A percentile compares a stretch with the other conserved stretches of the same genome.
Conservation (phyloP, 2,329 filamentous ascomycete species). For the Beauveria asiatica region DNA sequence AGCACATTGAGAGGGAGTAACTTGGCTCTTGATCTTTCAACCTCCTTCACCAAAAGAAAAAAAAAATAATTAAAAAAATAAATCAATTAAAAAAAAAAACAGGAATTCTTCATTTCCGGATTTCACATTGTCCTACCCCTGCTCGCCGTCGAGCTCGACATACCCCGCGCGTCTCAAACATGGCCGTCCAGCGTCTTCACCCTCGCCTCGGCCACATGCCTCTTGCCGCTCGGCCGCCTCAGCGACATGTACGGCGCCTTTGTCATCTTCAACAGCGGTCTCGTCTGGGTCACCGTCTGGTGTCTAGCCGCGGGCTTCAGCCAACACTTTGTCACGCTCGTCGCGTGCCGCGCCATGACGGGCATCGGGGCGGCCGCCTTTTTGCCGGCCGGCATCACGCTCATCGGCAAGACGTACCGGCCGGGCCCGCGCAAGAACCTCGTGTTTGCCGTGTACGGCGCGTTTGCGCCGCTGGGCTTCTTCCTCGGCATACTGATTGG, state of each 20-base stretch:
- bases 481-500: slow-evolving; percentile 57
- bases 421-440: slow-evolving; percentile 63
- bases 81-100: neutral
- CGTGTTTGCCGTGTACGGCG: slow-evolving; percentile 49
- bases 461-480: slow-evolving; percentile 46
- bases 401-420: slow-evolving; percentile 56
- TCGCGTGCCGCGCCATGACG: slow-evolving; percentile 59
- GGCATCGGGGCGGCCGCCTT: slow-evolving; percentile 61
- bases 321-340: slow-evolving; percentile 54
- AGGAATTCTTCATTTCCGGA: slow-evolving; percentile 67
- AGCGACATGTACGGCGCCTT: slow-evolving; percentile 53
- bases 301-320: slow-evolving; percentile 59
- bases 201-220: slow-evolving; percentile 41
- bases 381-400: slow-evolving; percentile 58
- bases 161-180: slow-evolving; percentile 50
- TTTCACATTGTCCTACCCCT: slow-evolving; percentile 64
- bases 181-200: slow-evolving; percentile 58
- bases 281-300: slow-evolving; percentile 55
- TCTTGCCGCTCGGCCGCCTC: slow-evolving; percentile 53
- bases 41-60: neutral
- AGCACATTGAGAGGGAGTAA: no score
- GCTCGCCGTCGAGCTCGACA: slow-evolving; percentile 51
- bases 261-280: slow-evolving; percentile 45
- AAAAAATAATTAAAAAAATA: no score
- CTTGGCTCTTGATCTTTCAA: no score